Conservation (phyloP, 73 alveolate genomes). For the Durusdinium trenchii region DNA sequence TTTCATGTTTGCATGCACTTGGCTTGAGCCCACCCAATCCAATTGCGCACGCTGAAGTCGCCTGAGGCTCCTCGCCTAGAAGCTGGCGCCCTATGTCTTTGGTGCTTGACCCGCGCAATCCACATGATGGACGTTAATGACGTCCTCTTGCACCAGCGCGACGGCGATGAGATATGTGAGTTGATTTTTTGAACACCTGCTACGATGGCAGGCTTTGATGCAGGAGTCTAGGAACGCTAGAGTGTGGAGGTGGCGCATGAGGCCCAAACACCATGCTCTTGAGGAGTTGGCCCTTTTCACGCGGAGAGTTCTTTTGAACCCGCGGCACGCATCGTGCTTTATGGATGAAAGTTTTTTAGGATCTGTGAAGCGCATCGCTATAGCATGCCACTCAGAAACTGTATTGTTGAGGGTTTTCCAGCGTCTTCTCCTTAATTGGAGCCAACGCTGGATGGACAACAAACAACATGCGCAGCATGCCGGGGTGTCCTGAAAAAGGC, state of each 20-base stretch:
- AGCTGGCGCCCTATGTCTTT: conserved; percentile 7
- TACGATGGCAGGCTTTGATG: not conserved
- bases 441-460: conserved; percentile 1
- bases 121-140: not conserved
- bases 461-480: not conserved
- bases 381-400: not conserved
- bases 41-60: too few relatives aligned
- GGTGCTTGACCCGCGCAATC: not conserved
- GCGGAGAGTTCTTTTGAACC: not conserved
- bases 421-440: not conserved
- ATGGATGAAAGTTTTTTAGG: not conserved
- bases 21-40: not conserved
- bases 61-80: not conserved
- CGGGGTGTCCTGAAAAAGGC: not conserved
- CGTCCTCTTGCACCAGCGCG: not conserved
- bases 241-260: not conserved
- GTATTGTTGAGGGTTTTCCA: not conserved
- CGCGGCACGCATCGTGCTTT: not conserved
- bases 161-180: not conserved
- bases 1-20: not conserved
- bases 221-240: not conserved
- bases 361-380: not conserved
- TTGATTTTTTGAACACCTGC: not conserved
- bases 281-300: not conserved
- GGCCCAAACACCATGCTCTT: conserved; percentile 34